Evolutionary conservation across 1,284 basidiomycete genomes (phyloP).

Genomic region (Coniophora puteana): DNA sequence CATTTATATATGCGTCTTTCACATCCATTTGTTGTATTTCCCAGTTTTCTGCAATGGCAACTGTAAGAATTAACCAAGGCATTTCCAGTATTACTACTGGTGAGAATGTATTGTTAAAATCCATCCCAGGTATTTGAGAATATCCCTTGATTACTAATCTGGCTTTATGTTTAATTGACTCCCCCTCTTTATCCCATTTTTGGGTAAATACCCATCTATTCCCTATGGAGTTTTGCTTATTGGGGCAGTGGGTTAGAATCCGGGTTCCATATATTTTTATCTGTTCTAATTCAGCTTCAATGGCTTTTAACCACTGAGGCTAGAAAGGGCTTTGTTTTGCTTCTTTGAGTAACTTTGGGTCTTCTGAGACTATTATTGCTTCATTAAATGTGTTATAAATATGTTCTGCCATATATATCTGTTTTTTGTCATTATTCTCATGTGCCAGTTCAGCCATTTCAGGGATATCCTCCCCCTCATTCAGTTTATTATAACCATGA

Average conservation of each 20-base stretch:
- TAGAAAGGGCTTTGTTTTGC: not conserved
- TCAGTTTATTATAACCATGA: no score
- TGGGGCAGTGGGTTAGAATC: not conserved
- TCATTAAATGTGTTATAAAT: not conserved
- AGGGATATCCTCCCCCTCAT: no score
- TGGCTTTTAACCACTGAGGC: not conserved
- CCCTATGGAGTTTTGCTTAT: not conserved
- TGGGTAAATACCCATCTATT: not conserved
- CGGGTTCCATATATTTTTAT: not conserved
- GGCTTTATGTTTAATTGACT: not conserved
- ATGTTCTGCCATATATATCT: no score
- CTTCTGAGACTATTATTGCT: not conserved
- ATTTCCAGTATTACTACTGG: not conserved
- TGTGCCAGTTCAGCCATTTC: no score
- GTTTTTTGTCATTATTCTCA: no score
- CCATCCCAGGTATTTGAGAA: not conserved
- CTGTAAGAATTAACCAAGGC: not conserved
- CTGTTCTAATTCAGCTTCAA: not conserved
- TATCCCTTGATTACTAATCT: not conserved
- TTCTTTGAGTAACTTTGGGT: not conserved
- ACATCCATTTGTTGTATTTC: slow-evolving; percentile 25
- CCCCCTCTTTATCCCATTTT: not conserved
- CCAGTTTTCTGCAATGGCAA: slow-evolving; percentile 1
- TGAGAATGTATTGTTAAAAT: not conserved
- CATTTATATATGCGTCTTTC: slow-evolving; percentile 33